Conservation (phyloP, 768 basidiomycete species). For the Russula dissimulans region DNA sequence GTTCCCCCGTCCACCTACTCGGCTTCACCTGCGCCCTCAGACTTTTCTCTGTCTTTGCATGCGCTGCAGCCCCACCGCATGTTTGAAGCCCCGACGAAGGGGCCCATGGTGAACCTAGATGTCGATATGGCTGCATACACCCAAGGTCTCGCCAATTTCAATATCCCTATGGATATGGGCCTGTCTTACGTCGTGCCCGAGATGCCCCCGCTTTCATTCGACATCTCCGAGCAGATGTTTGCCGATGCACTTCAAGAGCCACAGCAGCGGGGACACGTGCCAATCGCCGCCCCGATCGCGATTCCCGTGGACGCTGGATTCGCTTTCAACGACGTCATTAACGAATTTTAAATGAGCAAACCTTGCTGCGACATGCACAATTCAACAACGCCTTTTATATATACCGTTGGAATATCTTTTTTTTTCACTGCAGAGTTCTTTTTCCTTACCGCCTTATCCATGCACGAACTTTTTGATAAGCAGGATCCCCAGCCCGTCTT, state of each 20-base stretch:
- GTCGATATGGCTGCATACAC: constrained; percentile 14
- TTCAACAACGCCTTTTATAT: background rate
- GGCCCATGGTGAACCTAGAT: background rate
- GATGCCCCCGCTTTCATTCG: constrained; percentile 12
- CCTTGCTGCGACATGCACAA: background rate
- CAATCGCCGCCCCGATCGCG: constrained; percentile 7
- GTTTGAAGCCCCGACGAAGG: constrained; percentile 4
- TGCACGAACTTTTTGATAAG: constrained; percentile 8
- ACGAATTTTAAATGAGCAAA: constrained; percentile 16
- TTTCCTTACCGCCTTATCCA: background rate
- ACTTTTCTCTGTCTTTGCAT: constrained; percentile 16
- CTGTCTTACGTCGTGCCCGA: constrained; percentile 8
- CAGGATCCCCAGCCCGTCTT: constrained; percentile 1
- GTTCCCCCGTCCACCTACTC: constrained; percentile 19
- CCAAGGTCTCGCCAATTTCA: constrained; percentile 14
- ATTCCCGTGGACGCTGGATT: constrained; percentile 6
- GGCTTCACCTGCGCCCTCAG: constrained; percentile 17
- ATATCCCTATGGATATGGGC: constrained; percentile 18
- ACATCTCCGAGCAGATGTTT: constrained; percentile 10
- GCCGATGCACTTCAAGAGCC: constrained; percentile 7
- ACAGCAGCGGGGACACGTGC: background rate
- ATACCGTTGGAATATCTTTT: constrained; percentile 2
- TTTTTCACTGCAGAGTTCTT: background rate
- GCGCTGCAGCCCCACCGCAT: constrained; percentile 14
- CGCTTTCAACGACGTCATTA: constrained; percentile 19